Evolutionary conservation across 768 basidiomycete genomes (phyloP).

Genomic region (Lactifluus pinguis): DNA sequence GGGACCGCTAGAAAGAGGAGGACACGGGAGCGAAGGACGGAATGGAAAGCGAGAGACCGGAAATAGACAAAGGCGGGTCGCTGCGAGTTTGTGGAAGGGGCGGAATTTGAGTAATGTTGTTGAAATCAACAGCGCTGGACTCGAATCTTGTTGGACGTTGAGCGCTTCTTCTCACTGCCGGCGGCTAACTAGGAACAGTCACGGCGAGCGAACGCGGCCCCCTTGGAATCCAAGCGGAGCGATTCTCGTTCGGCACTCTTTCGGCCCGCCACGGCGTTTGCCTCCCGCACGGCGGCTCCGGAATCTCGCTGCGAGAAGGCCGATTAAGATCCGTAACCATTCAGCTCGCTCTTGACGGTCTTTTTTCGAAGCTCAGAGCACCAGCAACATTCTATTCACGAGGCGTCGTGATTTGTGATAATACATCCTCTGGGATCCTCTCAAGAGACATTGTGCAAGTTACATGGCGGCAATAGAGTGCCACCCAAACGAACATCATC

Average conservation of each 20-base stretch:
- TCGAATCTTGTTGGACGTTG: slow-evolving; percentile 17
- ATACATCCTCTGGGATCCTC: too few species aligned
- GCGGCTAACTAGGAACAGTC: slow-evolving; percentile 10
- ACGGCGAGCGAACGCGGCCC: slow-evolving; percentile 5
- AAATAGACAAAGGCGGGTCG: slow-evolving; percentile 1
- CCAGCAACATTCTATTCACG: too few species aligned
- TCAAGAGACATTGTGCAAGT: background rate
- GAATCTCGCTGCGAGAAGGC: background rate
- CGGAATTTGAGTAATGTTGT: slow-evolving; percentile 13
- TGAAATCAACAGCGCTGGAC: slow-evolving; percentile 15
- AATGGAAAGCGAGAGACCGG: slow-evolving; percentile 1
- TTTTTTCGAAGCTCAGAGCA: too few species aligned
- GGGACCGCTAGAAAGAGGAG: slow-evolving; percentile 2
- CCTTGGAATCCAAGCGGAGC: slow-evolving; percentile 10
- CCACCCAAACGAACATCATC: background rate
- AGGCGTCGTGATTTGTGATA: too few species aligned
- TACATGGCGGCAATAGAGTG: background rate
- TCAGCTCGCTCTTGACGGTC: too few species aligned
- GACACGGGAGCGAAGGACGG: background rate
- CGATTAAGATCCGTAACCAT: background rate
- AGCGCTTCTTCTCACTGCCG: slow-evolving; percentile 10
- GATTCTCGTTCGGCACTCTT: slow-evolving; percentile 1
- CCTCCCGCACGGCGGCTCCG: slow-evolving; percentile 1
- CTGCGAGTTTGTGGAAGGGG: background rate
- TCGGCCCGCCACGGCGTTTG: slow-evolving; percentile 8